A percentile compares a stretch with the other conserved stretches of the same genome.
Conservation (phyloP, 768 basidiomycete species). For the Lyophyllum semitale region DNA sequence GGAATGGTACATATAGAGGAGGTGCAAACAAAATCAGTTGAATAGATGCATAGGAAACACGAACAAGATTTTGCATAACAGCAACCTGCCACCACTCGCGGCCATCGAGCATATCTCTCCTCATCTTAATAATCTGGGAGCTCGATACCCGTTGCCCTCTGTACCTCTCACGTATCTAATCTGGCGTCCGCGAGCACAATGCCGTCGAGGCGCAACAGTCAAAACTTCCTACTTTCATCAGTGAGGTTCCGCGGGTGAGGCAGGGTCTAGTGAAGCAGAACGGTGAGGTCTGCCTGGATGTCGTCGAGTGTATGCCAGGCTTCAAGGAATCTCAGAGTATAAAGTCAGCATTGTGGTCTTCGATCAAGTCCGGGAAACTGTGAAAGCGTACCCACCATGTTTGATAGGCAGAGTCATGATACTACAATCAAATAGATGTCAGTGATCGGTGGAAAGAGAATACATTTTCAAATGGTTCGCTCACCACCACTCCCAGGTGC, state of each 20-base stretch:
- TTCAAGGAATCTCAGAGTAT: too few species aligned
- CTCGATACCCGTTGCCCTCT: conserved; percentile 77
- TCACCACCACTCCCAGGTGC: too few species aligned
- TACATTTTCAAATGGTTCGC: too few species aligned
- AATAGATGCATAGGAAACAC: conserved; percentile 21
- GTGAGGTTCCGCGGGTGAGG: conserved; percentile 66
- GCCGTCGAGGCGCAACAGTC: conserved; percentile 78
- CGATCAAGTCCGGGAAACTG: too few species aligned
- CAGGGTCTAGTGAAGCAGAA: conserved; percentile 62
- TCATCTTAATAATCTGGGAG: conserved; percentile 88
- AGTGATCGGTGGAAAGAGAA: too few species aligned
- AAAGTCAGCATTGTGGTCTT: too few species aligned
- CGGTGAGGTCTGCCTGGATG: conserved; percentile 71
- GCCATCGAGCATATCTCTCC: conserved; percentile 64
- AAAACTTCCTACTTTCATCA: conserved; percentile 65
- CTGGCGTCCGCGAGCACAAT: conserved; percentile 72
- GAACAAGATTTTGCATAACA: conserved; percentile 75
- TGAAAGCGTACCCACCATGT: too few species aligned
- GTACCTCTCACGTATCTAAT: conserved; percentile 56
- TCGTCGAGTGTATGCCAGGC: too few species aligned
- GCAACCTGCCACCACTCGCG: conserved; percentile 74
- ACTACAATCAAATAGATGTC: too few species aligned
- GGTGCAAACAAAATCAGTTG: neutral
- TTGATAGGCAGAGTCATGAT: too few species aligned
- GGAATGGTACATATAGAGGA: too few species aligned